Evolutionary conservation across 2,329 filamentous ascomycete species (phyloP).

Genomic region (Ophiosphaerella herpotricha): DNA sequence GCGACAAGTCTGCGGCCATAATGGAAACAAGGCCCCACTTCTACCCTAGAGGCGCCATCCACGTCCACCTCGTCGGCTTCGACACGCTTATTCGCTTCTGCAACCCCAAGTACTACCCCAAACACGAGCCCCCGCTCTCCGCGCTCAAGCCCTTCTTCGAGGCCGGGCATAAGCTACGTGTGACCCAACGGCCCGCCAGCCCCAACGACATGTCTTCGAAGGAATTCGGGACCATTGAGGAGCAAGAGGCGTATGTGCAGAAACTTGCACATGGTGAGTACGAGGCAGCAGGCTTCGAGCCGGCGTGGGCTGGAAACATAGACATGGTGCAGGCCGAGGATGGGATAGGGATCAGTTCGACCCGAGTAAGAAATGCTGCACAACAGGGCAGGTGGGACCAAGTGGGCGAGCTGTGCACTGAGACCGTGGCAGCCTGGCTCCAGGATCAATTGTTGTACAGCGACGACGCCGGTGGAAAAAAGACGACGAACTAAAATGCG

Average conservation of each 20-base stretch:
- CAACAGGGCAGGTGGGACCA: conserved; percentile 52
- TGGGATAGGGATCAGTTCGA: conserved; percentile 60
- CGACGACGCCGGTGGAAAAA: conserved; percentile 42
- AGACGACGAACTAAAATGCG: conserved; percentile 38
- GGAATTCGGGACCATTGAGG: conserved; percentile 61
- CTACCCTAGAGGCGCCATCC: conserved; percentile 48
- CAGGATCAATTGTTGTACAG: conserved; percentile 61
- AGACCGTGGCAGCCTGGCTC: conserved; percentile 63
- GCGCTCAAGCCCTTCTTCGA: conserved; percentile 68
- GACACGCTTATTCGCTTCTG: conserved; percentile 77
- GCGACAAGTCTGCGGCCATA: conserved; percentile 69
- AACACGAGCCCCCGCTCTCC: conserved; percentile 52
- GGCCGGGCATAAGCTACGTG: conserved; percentile 61
- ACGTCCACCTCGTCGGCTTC: conserved; percentile 74
- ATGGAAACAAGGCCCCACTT: conserved; percentile 43
- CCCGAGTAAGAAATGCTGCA: conserved; percentile 65
- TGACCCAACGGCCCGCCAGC: conserved; percentile 62
- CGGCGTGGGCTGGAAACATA: conserved; percentile 64
- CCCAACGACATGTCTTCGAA: conserved; percentile 50
- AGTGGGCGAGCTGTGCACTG: conserved; percentile 61
- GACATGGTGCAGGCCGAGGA: conserved; percentile 61
- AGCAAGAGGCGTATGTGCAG: conserved; percentile 61
- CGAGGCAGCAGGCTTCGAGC: conserved; percentile 59
- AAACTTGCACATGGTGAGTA: conserved; percentile 54
- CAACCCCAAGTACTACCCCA: conserved; percentile 71